These are phyloP conservation scores for Nidularia sp. DNA, from an alignment of 768 basidiomycete genomes.

Conservation along the genomic window DNA sequence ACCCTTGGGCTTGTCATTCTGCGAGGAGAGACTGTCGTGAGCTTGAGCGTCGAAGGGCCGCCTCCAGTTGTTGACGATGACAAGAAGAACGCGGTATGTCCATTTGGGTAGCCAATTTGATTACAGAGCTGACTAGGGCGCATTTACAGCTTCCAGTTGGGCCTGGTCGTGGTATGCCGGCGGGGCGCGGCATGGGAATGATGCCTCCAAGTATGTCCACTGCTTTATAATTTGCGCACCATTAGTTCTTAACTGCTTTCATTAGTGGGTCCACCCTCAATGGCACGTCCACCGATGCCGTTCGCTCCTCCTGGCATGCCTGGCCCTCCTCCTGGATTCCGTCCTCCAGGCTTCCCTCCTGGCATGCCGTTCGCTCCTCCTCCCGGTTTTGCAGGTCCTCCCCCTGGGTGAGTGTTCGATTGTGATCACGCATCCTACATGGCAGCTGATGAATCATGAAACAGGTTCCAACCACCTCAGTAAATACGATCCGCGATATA, in stretches of 20 bases:
- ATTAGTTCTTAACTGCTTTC: constrained; percentile 11
- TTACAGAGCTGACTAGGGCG: background rate
- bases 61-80: constrained; percentile 90
- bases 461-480: constrained; percentile 50
- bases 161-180: constrained; percentile 93
- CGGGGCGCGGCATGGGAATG: constrained; percentile 96
- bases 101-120: constrained; percentile 1
- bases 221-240: background rate
- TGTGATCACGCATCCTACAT: constrained; percentile 1
- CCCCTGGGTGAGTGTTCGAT: constrained; percentile 64
- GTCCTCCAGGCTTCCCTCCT: constrained; percentile 79
- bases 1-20: constrained; percentile 95
- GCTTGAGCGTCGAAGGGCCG: constrained; percentile 91
- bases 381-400: constrained; percentile 76
- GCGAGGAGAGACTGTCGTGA: constrained; percentile 95
- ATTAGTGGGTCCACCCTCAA: constrained; percentile 55
- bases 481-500: constrained; percentile 11
- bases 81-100: constrained; percentile 72
- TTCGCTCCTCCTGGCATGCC: constrained; percentile 77
- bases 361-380: constrained; percentile 80
- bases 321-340: constrained; percentile 82
- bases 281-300: constrained; percentile 68
- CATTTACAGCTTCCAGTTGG: constrained; percentile 69
- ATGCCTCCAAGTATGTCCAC: constrained; percentile 71
- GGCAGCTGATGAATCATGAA: constrained; percentile 12